A percentile compares a stretch with the other conserved stretches of the same genome.
Conservation (phyloP, 2,329 filamentous ascomycete species). For the Ceratocystis albifundus region DNA sequence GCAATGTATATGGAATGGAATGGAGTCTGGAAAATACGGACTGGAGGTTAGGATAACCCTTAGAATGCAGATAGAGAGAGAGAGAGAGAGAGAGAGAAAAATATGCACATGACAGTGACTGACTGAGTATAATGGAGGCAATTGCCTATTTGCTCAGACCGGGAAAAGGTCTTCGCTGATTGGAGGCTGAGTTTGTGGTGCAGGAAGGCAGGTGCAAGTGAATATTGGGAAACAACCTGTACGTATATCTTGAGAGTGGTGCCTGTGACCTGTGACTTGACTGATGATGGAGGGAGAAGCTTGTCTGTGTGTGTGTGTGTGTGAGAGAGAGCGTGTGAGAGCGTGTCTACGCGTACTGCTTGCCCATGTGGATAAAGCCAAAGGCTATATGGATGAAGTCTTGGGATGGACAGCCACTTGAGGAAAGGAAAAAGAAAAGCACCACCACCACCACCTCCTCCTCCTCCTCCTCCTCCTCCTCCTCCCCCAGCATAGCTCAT, state of each 20-base stretch:
- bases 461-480: too few species aligned
- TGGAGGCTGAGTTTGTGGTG: not conserved
- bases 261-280: too few species aligned
- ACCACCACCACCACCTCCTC: too few species aligned
- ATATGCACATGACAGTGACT: not conserved
- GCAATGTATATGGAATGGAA: not conserved
- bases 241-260: too few species aligned
- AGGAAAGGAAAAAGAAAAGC: not conserved
- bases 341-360: too few species aligned
- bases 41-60: too few species aligned
- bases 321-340: too few species aligned
- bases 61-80: not conserved
- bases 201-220: too few species aligned
- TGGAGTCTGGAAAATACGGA: not conserved
- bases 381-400: not conserved
- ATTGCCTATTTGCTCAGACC: not conserved
- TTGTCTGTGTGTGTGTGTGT: too few species aligned
- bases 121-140: not conserved
- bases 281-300: too few species aligned
- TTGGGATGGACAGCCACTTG: not conserved
- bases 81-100: too few species aligned
- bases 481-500: not conserved
- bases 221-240: too few species aligned
- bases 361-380: not conserved
- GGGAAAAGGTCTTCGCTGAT: not conserved